Base-by-base conservation (phyloP, 371 early-diverging fungal species). In the Mortierella sp. region DNA sequence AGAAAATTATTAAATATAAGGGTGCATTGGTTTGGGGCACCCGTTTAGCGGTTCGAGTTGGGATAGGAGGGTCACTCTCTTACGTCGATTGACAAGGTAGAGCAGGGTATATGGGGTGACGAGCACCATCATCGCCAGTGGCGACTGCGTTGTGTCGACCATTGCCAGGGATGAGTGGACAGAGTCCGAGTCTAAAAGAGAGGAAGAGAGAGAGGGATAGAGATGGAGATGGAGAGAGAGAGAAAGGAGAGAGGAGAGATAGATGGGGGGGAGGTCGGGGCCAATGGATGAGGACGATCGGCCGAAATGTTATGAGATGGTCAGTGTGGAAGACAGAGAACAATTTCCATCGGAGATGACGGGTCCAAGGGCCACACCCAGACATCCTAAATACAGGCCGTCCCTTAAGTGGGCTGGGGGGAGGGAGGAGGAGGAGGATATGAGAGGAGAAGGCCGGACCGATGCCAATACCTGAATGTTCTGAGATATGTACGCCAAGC, bases 51-150 rank as follows among this genome's bases (percentile, higher is more conserved):
- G 16, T n/a, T 2, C 4, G 21, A n/a, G 21, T 14, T 50, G 50
- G n/a, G 16, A 16, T 16, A 50, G 12, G 29, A 21, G 47, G 18
- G 59, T 25, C 48, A 19, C 47, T 9, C 12, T 23, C 68, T 28
- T 70, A 79, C 80, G 23, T 48, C 73, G 70, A 45, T 79, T 79
- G 47, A 73, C 66, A 37, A 79, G 67, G 37, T 79, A 79, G 64
- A 79, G 70, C 28, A 79, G 66, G 19, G 80, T 73, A 18, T 73
- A 79, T 37, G 80, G 80, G 19, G 80, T 79, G 64, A 70, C 70
- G 57, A 79, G 73, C 60, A 79, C 67, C 80, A 79, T 57, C 80
- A 73, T 73, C 43, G 80, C 73, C 73, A 79, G 46, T 9, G 80
- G 67, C 16, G 80, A 70, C 64, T 72, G 66, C 18, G 72, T 28